Base-by-base conservation (phyloP, 371 early-diverging fungal species). In the Blyttiomyces sp. region DNA sequence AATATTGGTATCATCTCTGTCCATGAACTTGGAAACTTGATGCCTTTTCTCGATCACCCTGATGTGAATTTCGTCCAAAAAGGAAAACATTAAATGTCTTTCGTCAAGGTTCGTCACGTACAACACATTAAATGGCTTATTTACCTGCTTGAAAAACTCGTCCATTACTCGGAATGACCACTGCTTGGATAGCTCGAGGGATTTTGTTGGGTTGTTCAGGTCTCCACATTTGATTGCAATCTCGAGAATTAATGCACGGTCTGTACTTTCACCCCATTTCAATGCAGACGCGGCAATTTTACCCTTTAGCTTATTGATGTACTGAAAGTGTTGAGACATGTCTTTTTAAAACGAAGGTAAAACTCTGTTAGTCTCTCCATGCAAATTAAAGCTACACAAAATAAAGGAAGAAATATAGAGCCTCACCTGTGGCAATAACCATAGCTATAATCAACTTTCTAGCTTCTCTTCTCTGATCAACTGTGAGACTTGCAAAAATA, bases 201-300 rank as follows among this genome's bases (percentile, higher is more conserved):
- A 71, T 51, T 84, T 84, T 3, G 79, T 54, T 3, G 81, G 69
- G 67, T 84, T 84, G 55, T 63, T 72, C 23, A 84, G 66, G 63
- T 84, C 84, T 2, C 81, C 74, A 49, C 80, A 78, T 64, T 84
- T 84, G 31, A 84, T 79, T 35, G 73, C 71, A 19, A 84, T 75
- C 27, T 80, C 69, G 49, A 81, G 46, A 17, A 75, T 26, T 43
- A 79, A 49, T 42, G 71, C 66, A 16, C 79, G 57, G 59, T 76
- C 69, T 53, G 68, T 61, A 4, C 54, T 43, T 26, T 62, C 62
- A 7, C 62, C 58, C 34, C 43, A 61, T 32, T 67, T 26, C 13
- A 67, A 51, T 1, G 54, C 60, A 17, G 16, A 27, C 9, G 46
- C n/a, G 13, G 39, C n/a, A 11, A 39, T 11, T n/a, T 39, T 74